Evolutionary conservation across 345 rosid species (phyloP).

Genomic region (Melaleuca alternifolia): DNA sequence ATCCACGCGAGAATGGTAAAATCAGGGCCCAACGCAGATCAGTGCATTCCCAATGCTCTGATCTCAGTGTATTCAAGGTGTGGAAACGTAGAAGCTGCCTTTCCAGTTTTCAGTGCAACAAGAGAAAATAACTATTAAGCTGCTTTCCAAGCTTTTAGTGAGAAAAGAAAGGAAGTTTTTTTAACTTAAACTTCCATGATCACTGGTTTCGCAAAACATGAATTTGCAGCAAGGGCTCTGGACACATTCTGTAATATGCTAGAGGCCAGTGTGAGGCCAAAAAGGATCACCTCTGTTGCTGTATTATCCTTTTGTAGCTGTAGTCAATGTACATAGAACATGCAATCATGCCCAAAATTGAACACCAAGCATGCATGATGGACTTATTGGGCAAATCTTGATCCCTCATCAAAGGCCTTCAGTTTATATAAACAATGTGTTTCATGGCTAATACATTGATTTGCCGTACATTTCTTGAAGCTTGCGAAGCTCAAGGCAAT

Average conservation of each 20-base stretch:
- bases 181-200: slow-evolving; percentile 79
- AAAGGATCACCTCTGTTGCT: slow-evolving; percentile 56
- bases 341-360: slow-evolving; percentile 50
- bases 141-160: slow-evolving; percentile 24
- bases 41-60: slow-evolving; percentile 39
- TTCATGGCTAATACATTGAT: slow-evolving; percentile 32
- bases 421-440: slow-evolving; percentile 46
- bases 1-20: slow-evolving; percentile 46
- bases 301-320: slow-evolving; percentile 60
- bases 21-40: slow-evolving; percentile 35
- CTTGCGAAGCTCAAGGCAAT: slow-evolving; percentile 46
- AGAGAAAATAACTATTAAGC: neutral
- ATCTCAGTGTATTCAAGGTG: slow-evolving; percentile 66
- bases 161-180: slow-evolving; percentile 42
- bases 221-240: slow-evolving; percentile 45
- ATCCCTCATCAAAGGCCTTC: slow-evolving; percentile 34
- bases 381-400: slow-evolving; percentile 53
- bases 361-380: slow-evolving; percentile 67
- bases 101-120: slow-evolving; percentile 24
- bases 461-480: slow-evolving; percentile 65
- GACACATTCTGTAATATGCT: slow-evolving; percentile 50
- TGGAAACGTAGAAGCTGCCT: slow-evolving; percentile 45
- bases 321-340: slow-evolving; percentile 31
- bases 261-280: no score
- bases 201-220: slow-evolving; percentile 77